Conservation (phyloP, 495 filamentous ascomycete species). For the Xylaria sp. region DNA sequence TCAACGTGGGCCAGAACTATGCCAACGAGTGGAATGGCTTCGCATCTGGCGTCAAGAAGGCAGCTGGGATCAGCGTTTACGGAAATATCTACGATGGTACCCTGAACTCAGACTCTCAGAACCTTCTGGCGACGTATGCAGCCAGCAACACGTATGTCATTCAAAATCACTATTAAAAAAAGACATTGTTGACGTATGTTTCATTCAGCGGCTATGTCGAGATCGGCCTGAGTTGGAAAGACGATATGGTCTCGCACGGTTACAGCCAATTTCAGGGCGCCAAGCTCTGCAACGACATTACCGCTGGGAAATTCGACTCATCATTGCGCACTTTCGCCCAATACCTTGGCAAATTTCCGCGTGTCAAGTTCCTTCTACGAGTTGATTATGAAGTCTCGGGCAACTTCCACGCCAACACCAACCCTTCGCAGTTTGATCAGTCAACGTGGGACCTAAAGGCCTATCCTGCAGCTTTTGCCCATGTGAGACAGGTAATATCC, state of each 20-base stretch:
- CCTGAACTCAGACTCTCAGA: neutral
- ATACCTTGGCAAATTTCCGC: neutral
- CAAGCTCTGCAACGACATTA: neutral
- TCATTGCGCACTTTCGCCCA: neutral
- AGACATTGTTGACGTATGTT: neutral
- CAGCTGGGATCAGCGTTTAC: neutral
- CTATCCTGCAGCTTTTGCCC: constrained; percentile 2
- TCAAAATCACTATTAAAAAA: neutral
- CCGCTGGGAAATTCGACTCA: neutral
- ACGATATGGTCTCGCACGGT: constrained; percentile 6
- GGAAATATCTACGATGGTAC: neutral
- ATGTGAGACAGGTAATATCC: neutral
- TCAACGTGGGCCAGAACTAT: constrained; percentile 1
- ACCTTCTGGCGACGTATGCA: neutral
- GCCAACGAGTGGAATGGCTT: neutral
- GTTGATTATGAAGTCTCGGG: neutral
- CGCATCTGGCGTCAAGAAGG: neutral
- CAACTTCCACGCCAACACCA: constrained; percentile 3
- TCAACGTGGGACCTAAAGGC: neutral
- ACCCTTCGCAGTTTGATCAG: neutral
- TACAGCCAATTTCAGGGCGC: neutral
- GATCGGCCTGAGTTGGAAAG: constrained; percentile 5
- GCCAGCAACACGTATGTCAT: neutral
- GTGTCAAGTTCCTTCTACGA: neutral
- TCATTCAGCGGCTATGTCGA: neutral